Evolutionary conservation across 352 stramenopile species (phyloP).

Genomic region (Phytophthora idaei): DNA sequence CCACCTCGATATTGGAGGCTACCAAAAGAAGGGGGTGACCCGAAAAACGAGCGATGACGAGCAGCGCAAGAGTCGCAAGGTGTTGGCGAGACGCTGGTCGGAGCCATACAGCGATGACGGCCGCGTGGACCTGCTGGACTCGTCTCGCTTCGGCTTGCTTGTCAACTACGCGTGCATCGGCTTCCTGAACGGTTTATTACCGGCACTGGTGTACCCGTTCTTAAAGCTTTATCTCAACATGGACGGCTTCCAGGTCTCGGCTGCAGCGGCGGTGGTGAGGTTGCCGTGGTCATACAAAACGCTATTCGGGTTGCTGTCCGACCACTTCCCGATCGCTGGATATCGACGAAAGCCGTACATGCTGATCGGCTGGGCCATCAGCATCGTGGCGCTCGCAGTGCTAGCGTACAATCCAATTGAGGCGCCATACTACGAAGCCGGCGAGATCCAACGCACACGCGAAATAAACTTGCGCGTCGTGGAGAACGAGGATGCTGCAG

Average conservation of each 20-base stretch:
- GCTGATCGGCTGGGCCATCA: constrained; percentile 68
- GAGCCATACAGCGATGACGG: constrained; percentile 50
- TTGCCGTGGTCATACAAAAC: constrained; percentile 82
- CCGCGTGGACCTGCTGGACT: constrained; percentile 46
- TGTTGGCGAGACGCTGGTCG: constrained; percentile 41
- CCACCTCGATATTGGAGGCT: constrained; percentile 23
- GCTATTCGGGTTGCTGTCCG: constrained; percentile 73
- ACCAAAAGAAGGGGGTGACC: constrained; percentile 10
- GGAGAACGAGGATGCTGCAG: constrained; percentile 51
- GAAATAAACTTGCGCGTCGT: constrained; percentile 42
- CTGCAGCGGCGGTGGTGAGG: constrained; percentile 58
- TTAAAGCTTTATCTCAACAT: constrained; percentile 85
- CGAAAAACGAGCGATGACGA: constrained; percentile 21
- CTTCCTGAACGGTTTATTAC: constrained; percentile 72
- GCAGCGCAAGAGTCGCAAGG: constrained; percentile 41
- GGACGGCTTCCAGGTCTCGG: constrained; percentile 67
- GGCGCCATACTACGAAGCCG: constrained; percentile 55
- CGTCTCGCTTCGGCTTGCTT: constrained; percentile 55
- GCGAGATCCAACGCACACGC: constrained; percentile 68
- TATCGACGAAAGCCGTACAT: constrained; percentile 79
- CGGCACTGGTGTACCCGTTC: constrained; percentile 71
- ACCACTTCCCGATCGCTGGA: constrained; percentile 66
- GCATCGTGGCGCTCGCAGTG: constrained; percentile 36
- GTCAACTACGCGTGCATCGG: constrained; percentile 78
- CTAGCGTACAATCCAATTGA: constrained; percentile 58